Conservation (phyloP, 805 yeast genomes). For the Jamesozyma jinghongensis region DNA sequence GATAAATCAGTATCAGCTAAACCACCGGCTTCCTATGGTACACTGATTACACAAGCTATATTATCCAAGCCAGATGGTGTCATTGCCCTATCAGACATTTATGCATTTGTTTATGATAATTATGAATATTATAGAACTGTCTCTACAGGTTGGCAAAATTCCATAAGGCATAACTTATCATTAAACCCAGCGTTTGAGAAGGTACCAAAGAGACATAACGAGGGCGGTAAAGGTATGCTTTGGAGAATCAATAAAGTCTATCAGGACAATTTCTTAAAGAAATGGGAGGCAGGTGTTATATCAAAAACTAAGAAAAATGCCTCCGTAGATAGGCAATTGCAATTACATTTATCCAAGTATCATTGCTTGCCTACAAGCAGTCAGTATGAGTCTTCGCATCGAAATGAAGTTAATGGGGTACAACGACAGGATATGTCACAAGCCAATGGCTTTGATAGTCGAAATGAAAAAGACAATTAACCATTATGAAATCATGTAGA, state of each 20-base stretch:
- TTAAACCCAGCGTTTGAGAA: conserved; percentile 94
- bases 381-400: not conserved
- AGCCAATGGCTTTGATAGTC: conserved; percentile 4
- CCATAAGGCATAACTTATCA: conserved; percentile 89
- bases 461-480: not conserved
- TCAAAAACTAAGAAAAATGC: conserved; percentile 59
- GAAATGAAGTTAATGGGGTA: not conserved
- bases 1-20: conserved; percentile 37
- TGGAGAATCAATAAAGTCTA: conserved; percentile 90
- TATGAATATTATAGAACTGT: conserved; percentile 83
- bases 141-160: conserved; percentile 96
- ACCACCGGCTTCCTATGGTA: conserved; percentile 93
- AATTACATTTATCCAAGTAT: conserved; percentile 49
- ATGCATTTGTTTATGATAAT: conserved; percentile 74
- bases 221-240: conserved; percentile 95
- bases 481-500: too few relatives aligned
- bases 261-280: conserved; percentile 71
- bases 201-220: conserved; percentile 85
- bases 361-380: conserved; percentile 30
- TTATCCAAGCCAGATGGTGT: conserved; percentile 78
- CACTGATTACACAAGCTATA: conserved; percentile 96
- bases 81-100: conserved; percentile 80
- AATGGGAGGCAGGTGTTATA: conserved; percentile 65
- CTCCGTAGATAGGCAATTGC: conserved; percentile 69
- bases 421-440: conserved; percentile 4